Base-by-base conservation (phyloP, 2,329 filamentous ascomycete species). In the Colletotrichum shisoi region DNA sequence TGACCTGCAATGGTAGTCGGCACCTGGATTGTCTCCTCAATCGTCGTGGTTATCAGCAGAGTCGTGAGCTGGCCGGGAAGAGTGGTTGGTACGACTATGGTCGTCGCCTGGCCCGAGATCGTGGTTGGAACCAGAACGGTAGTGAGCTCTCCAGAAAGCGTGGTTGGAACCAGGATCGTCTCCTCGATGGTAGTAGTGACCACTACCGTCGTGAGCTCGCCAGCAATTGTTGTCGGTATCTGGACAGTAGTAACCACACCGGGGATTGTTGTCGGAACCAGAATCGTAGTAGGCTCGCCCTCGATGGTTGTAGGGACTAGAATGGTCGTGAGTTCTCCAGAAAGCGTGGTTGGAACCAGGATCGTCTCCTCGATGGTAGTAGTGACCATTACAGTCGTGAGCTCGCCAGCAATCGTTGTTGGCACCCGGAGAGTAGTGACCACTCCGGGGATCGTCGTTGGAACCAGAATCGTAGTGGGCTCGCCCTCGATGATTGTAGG, bases 131-230 rank as follows among this genome's bases (percentile, higher is more conserved):
- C n/a, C 17, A 45, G 40, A 31, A 58, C 58, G 5, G 54, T 63
- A 0, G 49, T 65, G 21, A 65, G n/a, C 2, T 39, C 42, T 12
- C 57, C 62, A 0, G 57, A 39, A 46, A 63, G 40, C 0, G 53
- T 12, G 0, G 63, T 64, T 1, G 48, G 58, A 24, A 51, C 27
- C 5, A 56, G 56, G 12, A 49, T 45, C 13, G 63, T 44, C 2
- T 74, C 74, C 6, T 71, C 69, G 37, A 70, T 67, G 15, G 72
- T 74, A 3, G 74, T 76, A 13, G 74, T 69, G 24, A 73, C 74
- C 21, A 45, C 44, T 0, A 46, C 49, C 69, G 51, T 27, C 4
- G 49, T 34, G 5, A 53, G 21, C 31, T 59, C 54, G 5, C 54
- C 62, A 15, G 56, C 37, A 13, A 63, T 34, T 3, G 62, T 63